A percentile compares a stretch with the other conserved stretches of the same genome.
Conservation (phyloP, 768 basidiomycete genomes). For the Coprinellus micaceus region DNA sequence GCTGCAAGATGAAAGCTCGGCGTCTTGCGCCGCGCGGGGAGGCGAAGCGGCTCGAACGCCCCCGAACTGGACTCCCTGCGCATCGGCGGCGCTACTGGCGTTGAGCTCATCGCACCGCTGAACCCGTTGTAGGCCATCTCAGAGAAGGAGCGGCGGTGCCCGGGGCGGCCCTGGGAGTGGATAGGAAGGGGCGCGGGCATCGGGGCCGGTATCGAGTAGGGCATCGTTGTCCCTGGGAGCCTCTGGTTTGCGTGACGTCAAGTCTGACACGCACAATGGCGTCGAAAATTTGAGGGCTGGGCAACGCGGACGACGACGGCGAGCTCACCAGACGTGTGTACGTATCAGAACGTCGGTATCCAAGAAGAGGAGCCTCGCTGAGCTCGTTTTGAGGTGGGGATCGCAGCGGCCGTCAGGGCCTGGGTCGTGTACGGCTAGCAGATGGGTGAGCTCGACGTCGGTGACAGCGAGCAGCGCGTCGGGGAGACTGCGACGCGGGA, state of each 20-base stretch:
- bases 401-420: no score
- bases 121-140: slow-evolving; percentile 10
- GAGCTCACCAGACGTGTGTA: neutral
- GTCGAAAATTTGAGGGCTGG: neutral
- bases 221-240: no score
- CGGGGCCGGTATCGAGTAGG: slow-evolving; percentile 26
- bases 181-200: slow-evolving; percentile 19
- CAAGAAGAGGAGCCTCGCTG: neutral
- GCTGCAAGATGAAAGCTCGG: slow-evolving; percentile 33
- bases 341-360: neutral
- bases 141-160: slow-evolving; percentile 36
- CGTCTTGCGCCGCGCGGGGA: slow-evolving; percentile 36
- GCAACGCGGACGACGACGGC: neutral
- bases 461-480: no score
- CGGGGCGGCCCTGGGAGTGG: slow-evolving; percentile 28
- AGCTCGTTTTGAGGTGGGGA: neutral
- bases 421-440: no score
- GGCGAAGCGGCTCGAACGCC: slow-evolving; percentile 45
- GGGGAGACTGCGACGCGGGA: neutral
- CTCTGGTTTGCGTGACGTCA: neutral
- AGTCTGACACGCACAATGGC: neutral
- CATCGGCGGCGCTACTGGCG: neutral
- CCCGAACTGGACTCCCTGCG: slow-evolving; percentile 40
- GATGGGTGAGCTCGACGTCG: no score
- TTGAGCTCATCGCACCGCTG: neutral